Evolutionary conservation across 1,284 basidiomycete genomes (phyloP).

Genomic region (Apiotrichum siamense): DNA sequence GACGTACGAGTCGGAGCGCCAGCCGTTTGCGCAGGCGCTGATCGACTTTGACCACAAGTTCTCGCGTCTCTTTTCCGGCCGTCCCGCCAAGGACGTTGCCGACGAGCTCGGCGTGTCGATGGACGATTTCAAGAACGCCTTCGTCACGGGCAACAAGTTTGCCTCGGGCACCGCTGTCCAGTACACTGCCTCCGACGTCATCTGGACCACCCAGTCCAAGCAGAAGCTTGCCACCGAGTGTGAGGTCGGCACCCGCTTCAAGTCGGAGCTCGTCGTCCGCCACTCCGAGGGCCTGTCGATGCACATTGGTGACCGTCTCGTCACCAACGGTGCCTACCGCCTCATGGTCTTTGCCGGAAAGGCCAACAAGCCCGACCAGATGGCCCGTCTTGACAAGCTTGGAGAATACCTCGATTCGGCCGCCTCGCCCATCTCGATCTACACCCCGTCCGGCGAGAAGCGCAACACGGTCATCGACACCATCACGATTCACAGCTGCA

Average conservation of each 20-base stretch:
- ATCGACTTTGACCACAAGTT: conserved; percentile 73
- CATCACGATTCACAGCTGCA: conserved; percentile 14
- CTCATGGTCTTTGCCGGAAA: conserved; percentile 63
- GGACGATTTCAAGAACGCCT: conserved; percentile 27
- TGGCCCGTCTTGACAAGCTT: conserved; percentile 48
- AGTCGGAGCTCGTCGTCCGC: conserved; percentile 50
- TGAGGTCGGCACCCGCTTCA: conserved; percentile 54
- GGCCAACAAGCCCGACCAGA: conserved; percentile 48
- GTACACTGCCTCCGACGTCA: conserved; percentile 1
- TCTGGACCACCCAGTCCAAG: not conserved
- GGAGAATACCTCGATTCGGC: conserved; percentile 50
- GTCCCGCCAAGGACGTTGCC: conserved; percentile 48
- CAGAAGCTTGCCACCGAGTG: conserved; percentile 30
- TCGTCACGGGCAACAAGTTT: conserved; percentile 12
- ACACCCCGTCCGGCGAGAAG: conserved; percentile 34
- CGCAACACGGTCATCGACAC: conserved; percentile 17
- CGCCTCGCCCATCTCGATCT: conserved; percentile 29
- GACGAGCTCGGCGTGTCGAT: conserved; percentile 46
- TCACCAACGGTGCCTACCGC: conserved; percentile 65
- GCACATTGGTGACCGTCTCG: conserved; percentile 64
- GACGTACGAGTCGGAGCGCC: conserved; percentile 47
- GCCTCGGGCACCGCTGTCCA: conserved; percentile 44
- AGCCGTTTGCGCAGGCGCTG: conserved; percentile 54
- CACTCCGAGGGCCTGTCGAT: conserved; percentile 59
- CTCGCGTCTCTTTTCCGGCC: conserved; percentile 69